phyloP scores from a whole-genome alignment of 148 eudicot genomes.

The Beta vulgaris region DNA sequence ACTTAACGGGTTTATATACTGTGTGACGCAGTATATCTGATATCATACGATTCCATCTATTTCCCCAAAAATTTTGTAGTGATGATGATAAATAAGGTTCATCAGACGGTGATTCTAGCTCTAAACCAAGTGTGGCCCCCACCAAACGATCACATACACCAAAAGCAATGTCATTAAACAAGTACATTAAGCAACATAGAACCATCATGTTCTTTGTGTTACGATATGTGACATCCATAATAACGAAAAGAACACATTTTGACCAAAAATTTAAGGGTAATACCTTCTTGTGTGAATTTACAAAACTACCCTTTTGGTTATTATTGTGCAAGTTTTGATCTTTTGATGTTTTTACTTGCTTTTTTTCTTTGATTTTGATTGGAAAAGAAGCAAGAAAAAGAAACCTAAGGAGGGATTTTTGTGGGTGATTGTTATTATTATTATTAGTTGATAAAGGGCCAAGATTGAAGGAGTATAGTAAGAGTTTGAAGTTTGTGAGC shows the following conservation, averaged over 20 bases:
- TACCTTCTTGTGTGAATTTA: not conserved
- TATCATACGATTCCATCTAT: conserved; percentile 54
- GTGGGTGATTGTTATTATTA: not conserved
- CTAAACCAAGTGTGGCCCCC: conserved; percentile 25
- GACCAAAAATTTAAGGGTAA: conserved; percentile 18
- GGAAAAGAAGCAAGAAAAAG: conserved; percentile 49
- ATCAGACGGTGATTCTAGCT: conserved; percentile 54
- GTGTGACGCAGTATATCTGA: conserved; percentile 35
- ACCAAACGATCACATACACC: conserved; percentile 22
- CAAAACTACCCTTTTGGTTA: not conserved
- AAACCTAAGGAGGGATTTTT: conserved; percentile 34
- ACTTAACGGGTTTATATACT: conserved; percentile 34
- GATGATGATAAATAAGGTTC: conserved; percentile 57
- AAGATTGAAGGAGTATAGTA: conserved; percentile 26
- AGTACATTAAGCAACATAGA: conserved; percentile 20
- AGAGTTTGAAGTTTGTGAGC: conserved; percentile 48
- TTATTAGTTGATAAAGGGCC: conserved; percentile 28
- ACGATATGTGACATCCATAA: conserved; percentile 3
- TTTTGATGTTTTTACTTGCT: not conserved
- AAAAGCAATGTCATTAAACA: conserved; percentile 22
- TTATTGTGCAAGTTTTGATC: not conserved
- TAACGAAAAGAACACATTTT: conserved; percentile 7
- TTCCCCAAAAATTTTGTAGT: conserved; percentile 62
- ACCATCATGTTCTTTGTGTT: not conserved
- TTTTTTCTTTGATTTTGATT: conserved; percentile 25